Conservation (phyloP, 352 stramenopile species). For the Phytophthora fragariae region DNA sequence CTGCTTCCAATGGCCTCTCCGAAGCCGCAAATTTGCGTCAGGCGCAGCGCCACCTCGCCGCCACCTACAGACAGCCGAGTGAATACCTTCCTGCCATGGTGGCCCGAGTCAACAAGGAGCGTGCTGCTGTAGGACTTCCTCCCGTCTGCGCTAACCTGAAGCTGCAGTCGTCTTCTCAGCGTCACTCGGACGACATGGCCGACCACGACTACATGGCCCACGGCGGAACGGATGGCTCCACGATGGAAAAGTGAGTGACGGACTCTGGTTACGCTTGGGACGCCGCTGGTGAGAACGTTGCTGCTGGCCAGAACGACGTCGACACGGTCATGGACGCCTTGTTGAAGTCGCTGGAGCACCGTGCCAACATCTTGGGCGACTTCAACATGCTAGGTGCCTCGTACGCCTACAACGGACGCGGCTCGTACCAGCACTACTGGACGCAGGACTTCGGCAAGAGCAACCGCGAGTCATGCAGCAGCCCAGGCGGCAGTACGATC, state of each 20-base stretch:
- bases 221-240: constrained; percentile 47
- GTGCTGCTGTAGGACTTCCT: constrained; percentile 35
- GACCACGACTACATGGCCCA: constrained; percentile 56
- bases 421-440: constrained; percentile 49
- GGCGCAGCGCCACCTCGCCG: constrained; percentile 28
- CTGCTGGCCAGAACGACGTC: constrained; percentile 40
- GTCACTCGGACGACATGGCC: constrained; percentile 47
- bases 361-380: constrained; percentile 39
- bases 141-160: constrained; percentile 49
- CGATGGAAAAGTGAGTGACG: constrained; percentile 45
- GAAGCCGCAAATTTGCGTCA: constrained; percentile 28
- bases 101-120: constrained; percentile 52
- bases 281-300: constrained; percentile 45
- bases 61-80: constrained; percentile 22
- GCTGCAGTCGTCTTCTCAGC: constrained; percentile 30
- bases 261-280: constrained; percentile 51
- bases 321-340: constrained; percentile 47
- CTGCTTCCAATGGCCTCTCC: constrained; percentile 1
- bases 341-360: constrained; percentile 45
- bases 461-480: constrained; percentile 34
- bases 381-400: constrained; percentile 43
- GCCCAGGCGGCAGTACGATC: constrained; percentile 4
- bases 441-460: constrained; percentile 55
- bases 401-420: constrained; percentile 34
- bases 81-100: constrained; percentile 42